These are phyloP conservation scores for Apiotrichum porosum DNA, from an alignment of 1,284 basidiomycete genomes.

Conservation along the genomic window DNA sequence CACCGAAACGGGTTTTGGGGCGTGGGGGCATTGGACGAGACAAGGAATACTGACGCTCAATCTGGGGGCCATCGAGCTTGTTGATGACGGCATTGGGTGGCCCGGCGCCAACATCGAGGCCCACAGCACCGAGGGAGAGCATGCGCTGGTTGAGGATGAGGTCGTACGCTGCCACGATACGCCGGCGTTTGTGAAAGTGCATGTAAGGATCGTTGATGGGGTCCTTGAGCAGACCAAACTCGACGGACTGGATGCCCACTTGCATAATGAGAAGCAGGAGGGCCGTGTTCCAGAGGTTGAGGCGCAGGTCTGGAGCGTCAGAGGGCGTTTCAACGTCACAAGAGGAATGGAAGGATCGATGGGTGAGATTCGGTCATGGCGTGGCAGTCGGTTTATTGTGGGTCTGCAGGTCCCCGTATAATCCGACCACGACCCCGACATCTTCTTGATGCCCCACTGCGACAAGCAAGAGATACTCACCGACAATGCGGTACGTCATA, in stretches of 20 bases:
- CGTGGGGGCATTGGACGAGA: too few species aligned
- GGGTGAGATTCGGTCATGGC: too few species aligned
- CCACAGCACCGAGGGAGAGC: slow-evolving; percentile 28
- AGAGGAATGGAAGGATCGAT: too few species aligned
- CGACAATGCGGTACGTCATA: too few species aligned
- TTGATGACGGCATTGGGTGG: not conserved
- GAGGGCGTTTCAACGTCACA: too few species aligned
- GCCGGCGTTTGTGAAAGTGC: not conserved
- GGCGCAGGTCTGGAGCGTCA: slow-evolving; percentile 19
- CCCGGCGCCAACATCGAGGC: slow-evolving; percentile 5
- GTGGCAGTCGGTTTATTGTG: too few species aligned
- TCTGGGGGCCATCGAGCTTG: not conserved
- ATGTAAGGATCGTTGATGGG: slow-evolving; percentile 28
- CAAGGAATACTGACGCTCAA: not conserved
- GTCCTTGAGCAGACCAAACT: slow-evolving; percentile 25
- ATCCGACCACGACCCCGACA: too few species aligned
- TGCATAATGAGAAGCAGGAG: slow-evolving; percentile 25
- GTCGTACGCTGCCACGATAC: slow-evolving; percentile 20
- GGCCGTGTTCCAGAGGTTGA: slow-evolving; percentile 31
- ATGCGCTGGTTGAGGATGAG: slow-evolving; percentile 28
- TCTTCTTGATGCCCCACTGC: too few species aligned
- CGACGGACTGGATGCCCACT: slow-evolving; percentile 25
- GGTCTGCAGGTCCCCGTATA: too few species aligned
- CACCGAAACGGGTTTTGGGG: too few species aligned
- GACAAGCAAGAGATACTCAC: too few species aligned